These are phyloP conservation scores for Epichloe coenophiala DNA, from an alignment of 2,329 filamentous ascomycete species.

Conservation along the genomic window DNA sequence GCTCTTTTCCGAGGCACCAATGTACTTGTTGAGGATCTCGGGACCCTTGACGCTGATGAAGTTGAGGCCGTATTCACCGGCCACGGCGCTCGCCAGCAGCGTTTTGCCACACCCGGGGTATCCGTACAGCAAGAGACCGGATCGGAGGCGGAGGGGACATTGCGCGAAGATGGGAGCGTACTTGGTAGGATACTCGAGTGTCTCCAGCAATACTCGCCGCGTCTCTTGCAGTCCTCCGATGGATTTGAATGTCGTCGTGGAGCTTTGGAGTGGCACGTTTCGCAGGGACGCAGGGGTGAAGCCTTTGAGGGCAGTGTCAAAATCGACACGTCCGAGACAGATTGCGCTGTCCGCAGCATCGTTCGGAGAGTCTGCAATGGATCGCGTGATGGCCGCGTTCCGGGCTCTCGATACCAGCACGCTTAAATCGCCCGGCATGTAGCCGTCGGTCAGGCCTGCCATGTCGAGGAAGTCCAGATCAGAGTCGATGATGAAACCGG, in stretches of 20 bases:
- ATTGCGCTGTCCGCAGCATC: slow-evolving; percentile 37
- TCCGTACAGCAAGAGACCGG: slow-evolving; percentile 83
- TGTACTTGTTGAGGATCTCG: slow-evolving; percentile 98
- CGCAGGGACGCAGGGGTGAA: slow-evolving; percentile 92
- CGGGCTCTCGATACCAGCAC: slow-evolving; percentile 76
- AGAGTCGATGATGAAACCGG: slow-evolving; percentile 59
- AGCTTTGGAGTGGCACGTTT: slow-evolving; percentile 87
- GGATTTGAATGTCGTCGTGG: slow-evolving; percentile 79
- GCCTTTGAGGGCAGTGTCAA: slow-evolving; percentile 70
- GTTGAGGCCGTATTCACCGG: slow-evolving; percentile 92
- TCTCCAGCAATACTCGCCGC: slow-evolving; percentile 83
- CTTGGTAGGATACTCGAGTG: slow-evolving; percentile 90
- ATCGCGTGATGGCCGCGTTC: slow-evolving; percentile 84
- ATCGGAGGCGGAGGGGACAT: slow-evolving; percentile 86
- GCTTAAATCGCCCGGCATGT: slow-evolving; percentile 90
- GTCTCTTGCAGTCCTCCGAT: slow-evolving; percentile 84
- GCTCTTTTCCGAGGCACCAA: slow-evolving; percentile 96
- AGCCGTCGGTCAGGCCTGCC: slow-evolving; percentile 88
- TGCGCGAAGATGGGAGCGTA: slow-evolving; percentile 97
- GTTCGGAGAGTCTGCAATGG: slow-evolving; percentile 43
- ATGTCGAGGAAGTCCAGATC: slow-evolving; percentile 85
- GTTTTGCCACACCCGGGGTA: slow-evolving; percentile 97
- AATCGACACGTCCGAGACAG: slow-evolving; percentile 59
- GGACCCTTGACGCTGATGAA: slow-evolving; percentile 98
- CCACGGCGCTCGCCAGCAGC: slow-evolving; percentile 87